Evolutionary conservation across 2,329 filamentous ascomycete species (phyloP).

Genomic region (Arthrinium phaeospermum): DNA sequence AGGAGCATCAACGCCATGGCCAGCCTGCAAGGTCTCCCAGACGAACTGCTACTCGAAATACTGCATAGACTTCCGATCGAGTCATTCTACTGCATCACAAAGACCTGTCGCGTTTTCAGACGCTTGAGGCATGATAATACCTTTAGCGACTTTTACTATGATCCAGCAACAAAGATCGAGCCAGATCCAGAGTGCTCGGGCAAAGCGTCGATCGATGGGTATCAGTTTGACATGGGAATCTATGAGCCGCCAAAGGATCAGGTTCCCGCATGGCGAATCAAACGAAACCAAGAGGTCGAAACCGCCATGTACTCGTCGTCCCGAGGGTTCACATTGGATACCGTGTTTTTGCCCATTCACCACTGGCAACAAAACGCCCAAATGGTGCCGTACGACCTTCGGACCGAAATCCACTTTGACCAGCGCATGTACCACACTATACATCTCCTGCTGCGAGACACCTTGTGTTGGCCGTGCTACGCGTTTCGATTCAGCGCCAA

Average conservation of each 20-base stretch:
- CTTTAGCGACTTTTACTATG: not conserved
- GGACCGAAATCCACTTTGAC: not conserved
- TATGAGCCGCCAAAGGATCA: not conserved
- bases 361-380: not conserved
- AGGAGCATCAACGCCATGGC: not conserved
- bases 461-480: not conserved
- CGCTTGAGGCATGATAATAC: not conserved
- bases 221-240: not conserved
- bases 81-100: not conserved
- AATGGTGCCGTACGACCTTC: not conserved
- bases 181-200: rapidly evolving
- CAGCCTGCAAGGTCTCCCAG: not conserved
- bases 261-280: not conserved
- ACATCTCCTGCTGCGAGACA: not conserved
- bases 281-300: not conserved
- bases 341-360: not conserved
- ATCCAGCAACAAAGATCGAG: not conserved
- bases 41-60: not conserved
- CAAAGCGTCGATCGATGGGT: not conserved
- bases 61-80: not conserved
- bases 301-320: no score
- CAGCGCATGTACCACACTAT: not conserved
- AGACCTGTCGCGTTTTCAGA: not conserved
- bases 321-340: no score
- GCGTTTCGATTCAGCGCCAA: not conserved